Base-by-base conservation (phyloP, 352 stramenopile genomes). In the Pythium pyrilobum region DNA sequence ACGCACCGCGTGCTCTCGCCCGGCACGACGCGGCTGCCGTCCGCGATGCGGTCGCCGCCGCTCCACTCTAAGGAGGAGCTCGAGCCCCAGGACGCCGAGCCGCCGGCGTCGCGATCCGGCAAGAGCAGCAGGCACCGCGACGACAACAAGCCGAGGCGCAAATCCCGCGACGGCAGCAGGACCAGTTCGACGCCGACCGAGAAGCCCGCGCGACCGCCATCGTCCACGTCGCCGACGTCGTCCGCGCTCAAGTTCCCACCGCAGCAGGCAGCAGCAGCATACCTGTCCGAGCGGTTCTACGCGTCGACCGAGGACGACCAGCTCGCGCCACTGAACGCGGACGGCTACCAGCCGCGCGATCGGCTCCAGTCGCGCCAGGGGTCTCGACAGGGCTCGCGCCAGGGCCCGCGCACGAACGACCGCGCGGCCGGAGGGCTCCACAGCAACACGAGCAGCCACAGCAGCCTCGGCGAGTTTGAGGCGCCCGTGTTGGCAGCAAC, bases 281-380 rank as follows among this genome's bases (percentile, higher is more conserved):
- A 43, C 10, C 41, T 21, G 33, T 37, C 18, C n/a, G 51, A 66
- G 7, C 39, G 36, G 15, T 71, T 57, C 42, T 65, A 71, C 23
- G 44, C 41, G n/a, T 46, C 21, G 9, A 9, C 44, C 3, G 66
- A 83, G 2, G 62, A 65, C 0, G 71, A 81, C 37, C 39, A 85
- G 12, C 50, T 89, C 8, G 34, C 66, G 2, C 71, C 76, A 25
- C 31, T 84, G 0, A 50, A 58, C 2, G 52, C 61, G 12, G 74
- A 86, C 16, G 52, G 62, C 23, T 91, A 91, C 44, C 76, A 85
- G 43, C 72, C 82, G 10, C 66, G 78, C 12, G 82, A 92, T 58
- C 76, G 82, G 4, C 65, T 92, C 21, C 76, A 90, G 40, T 92
- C 82, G 12, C 74, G 82, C 7, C 81, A 92, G 48, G 80, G 82